Base-by-base conservation (phyloP, 2,329 filamentous ascomycete genomes). In the Colletotrichum sansevieriae region DNA sequence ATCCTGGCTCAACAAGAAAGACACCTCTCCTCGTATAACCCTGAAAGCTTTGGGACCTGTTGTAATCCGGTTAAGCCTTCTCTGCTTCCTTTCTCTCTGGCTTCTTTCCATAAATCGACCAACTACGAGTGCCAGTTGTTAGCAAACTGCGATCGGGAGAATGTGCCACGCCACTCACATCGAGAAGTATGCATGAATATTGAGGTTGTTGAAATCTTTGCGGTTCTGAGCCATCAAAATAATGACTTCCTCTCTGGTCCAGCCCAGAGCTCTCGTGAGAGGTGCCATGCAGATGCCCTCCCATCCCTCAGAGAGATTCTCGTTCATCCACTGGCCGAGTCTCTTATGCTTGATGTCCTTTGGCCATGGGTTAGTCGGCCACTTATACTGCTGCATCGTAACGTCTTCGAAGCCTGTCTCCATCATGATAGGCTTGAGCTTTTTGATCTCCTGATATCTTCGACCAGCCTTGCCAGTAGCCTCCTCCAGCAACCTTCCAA, bases 401-500 rank as follows among this genome's bases (percentile, higher is more conserved):
- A 66, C 41, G 1, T 49, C 64, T 3, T 20, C 18, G 2, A 66
- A 63, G 1, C 64, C 64, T 3, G n/a, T 7, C 2, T 57, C 20
- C 3, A 43, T 37, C 7, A 66, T 0, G 0, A 49, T 1, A 1
- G 43, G 11, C 3, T 57, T 63, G 1, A 66, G 43, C 2, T 18
- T 35, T 33, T 56, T 62, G 1, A 56, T 9, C 1, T 66, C 51
- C 3, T 63, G 33, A 5, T 29, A 47, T 0, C 49, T 20, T 4
- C 58, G 64, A 0, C 43, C 64, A 6, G 55, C 4, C 0, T 6
- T 49, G 0, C 1, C 2, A 4, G 59, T 3, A 0, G 64, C 64
- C 2, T 66, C 47, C 1, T 73, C 46, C 15, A 82, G 29, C 1
- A 60, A 76, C 10, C 72, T 75, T 3, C 74, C 72, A 66, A 74